A percentile compares a stretch with the other conserved stretches of the same genome.
These are phyloP conservation scores for Syzygium syzygioides DNA, from an alignment of 441 rosid genomes.

Conservation along the genomic window DNA sequence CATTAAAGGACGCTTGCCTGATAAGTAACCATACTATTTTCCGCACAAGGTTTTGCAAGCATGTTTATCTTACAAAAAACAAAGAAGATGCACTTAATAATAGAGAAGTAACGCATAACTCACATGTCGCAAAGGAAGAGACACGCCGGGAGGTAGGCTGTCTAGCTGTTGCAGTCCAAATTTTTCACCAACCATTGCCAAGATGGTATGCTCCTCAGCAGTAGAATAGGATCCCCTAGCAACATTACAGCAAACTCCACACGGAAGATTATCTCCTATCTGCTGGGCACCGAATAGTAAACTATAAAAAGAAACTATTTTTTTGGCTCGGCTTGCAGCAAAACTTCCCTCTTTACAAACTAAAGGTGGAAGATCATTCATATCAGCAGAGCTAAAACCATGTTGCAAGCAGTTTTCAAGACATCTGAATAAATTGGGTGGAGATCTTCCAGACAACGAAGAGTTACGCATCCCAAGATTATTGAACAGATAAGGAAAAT, in stretches of 20 bases:
- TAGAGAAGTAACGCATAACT: constrained; percentile 26
- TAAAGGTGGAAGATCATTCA: constrained; percentile 68
- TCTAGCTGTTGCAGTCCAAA: constrained; percentile 93
- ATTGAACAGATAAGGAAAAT: constrained; percentile 72
- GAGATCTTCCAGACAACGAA: constrained; percentile 42
- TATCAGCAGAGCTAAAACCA: constrained; percentile 54
- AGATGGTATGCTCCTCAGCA: constrained; percentile 74
- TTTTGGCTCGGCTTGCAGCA: constrained; percentile 75
- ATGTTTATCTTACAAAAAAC: background rate
- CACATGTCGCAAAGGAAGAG: constrained; percentile 98
- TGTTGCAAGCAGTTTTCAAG: constrained; percentile 70
- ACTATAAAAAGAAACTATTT: constrained; percentile 81
- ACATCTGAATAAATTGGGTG: constrained; percentile 90
- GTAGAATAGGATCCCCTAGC: constrained; percentile 70
- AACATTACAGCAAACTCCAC: constrained; percentile 77
- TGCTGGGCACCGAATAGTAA: constrained; percentile 76
- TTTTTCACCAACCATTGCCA: constrained; percentile 98
- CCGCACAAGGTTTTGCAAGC: background rate
- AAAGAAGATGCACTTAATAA: background rate
- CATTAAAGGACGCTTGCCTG: background rate
- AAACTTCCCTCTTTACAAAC: constrained; percentile 65
- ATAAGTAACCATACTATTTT: background rate
- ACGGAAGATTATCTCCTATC: constrained; percentile 55
- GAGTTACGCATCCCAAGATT: constrained; percentile 26
- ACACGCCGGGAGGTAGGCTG: constrained; percentile 81